A percentile compares a stretch with the other conserved stretches of the same genome.
Evolutionary conservation across 352 stramenopile genomes (phyloP).

Genomic region (Phytophthora aleatoria): DNA sequence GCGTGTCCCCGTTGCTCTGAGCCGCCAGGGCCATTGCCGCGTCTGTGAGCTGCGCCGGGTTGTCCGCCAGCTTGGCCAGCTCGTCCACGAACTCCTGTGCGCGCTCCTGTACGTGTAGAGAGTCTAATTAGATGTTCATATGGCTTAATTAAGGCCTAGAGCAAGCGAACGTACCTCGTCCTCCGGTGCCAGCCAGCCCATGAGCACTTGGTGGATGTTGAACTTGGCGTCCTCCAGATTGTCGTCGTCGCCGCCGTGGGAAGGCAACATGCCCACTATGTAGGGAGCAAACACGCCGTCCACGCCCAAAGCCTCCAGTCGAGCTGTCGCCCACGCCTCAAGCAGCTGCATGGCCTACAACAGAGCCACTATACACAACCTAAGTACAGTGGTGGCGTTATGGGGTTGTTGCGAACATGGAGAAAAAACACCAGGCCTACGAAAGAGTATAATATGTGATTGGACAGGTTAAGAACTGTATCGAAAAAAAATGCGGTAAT

Average conservation of each 20-base stretch:
- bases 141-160: background rate
- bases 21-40: constrained; percentile 32
- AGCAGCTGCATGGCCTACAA: constrained; percentile 45
- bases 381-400: constrained; percentile 13
- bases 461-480: background rate
- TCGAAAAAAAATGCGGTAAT: background rate
- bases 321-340: constrained; percentile 67
- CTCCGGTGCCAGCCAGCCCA: constrained; percentile 80
- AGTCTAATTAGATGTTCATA: background rate
- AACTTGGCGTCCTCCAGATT: constrained; percentile 67
- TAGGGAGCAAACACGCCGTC: constrained; percentile 87
- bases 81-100: constrained; percentile 77
- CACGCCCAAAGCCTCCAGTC: constrained; percentile 72
- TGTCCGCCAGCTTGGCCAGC: constrained; percentile 59
- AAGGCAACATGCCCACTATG: constrained; percentile 75
- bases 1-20: constrained; percentile 35
- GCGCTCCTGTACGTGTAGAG: constrained; percentile 37
- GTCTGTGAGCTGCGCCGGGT: constrained; percentile 57
- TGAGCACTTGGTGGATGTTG: constrained; percentile 84
- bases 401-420: constrained; percentile 5
- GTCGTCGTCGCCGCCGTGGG: constrained; percentile 38
- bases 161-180: constrained; percentile 54
- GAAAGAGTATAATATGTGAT: background rate
- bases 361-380: background rate
- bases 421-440: constrained; percentile 11